phyloP scores from a whole-genome alignment of 192 early-diverging fungal genomes.

The Umbelopsis vinacea region DNA sequence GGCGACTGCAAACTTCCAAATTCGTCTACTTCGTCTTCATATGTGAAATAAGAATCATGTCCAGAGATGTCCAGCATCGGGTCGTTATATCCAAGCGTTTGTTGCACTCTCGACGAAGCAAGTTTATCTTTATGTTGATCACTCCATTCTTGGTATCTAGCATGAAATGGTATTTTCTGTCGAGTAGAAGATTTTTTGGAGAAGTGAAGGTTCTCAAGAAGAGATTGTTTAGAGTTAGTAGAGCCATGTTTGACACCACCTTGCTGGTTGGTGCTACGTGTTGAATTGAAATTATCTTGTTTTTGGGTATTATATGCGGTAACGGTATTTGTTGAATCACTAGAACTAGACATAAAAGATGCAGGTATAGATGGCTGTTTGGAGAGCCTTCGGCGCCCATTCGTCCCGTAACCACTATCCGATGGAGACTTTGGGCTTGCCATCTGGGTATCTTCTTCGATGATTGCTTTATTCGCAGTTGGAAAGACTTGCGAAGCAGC shows the following conservation, averaged over 20 bases:
- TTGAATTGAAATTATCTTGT: background rate
- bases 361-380: conserved; percentile 7
- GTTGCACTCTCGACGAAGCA: background rate
- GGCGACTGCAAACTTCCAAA: background rate
- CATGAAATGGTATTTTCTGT: conserved; percentile 31
- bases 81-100: background rate
- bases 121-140: conserved; percentile 21
- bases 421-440: background rate
- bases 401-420: conserved; percentile 12
- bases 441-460: background rate
- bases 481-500: conserved; percentile 2
- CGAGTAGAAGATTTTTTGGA: conserved; percentile 24
- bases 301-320: background rate
- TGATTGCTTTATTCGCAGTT: background rate
- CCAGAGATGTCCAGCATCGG: background rate
- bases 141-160: conserved; percentile 36
- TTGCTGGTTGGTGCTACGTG: conserved; percentile 7
- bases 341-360: conserved; percentile 6
- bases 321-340: background rate
- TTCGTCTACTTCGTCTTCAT: background rate
- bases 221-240: conserved; percentile 1
- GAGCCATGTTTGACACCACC: background rate
- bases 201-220: conserved; percentile 17
- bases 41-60: background rate
- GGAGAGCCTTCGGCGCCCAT: conserved; percentile 2